These are phyloP conservation scores for Naganishia sp. DNA, from an alignment of 1,284 basidiomycete genomes.

Conservation along the genomic window DNA sequence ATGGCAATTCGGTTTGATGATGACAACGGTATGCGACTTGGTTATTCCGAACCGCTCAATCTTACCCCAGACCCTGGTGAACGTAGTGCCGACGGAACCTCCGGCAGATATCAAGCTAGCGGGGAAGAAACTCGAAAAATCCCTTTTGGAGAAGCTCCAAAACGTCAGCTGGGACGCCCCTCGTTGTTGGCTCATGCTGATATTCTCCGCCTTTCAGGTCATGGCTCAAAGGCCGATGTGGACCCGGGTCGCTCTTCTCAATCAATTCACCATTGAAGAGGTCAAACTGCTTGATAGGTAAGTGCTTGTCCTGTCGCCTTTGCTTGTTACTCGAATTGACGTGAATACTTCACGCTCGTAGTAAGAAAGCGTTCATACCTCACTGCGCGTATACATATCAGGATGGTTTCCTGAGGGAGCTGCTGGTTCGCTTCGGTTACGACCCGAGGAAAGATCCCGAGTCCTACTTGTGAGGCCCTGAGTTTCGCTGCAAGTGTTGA, in stretches of 20 bases:
- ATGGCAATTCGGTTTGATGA: constrained; percentile 70
- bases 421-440: constrained; percentile 80
- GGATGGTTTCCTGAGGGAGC: constrained; percentile 92
- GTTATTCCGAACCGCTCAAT: not conserved
- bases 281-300: constrained; percentile 27
- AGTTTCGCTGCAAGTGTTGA: constrained; percentile 34
- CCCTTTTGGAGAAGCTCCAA: constrained; percentile 63
- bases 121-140: constrained; percentile 62
- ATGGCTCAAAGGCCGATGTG: constrained; percentile 75
- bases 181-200: constrained; percentile 12
- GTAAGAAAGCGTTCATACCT: constrained; percentile 57
- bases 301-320: constrained; percentile 16
- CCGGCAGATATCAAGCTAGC: constrained; percentile 62
- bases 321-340: not conserved
- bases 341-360: constrained; percentile 36
- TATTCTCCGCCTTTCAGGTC: constrained; percentile 38
- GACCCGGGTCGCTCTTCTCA: constrained; percentile 64
- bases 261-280: constrained; percentile 20
- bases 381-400: constrained; percentile 74
- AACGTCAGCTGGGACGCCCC: constrained; percentile 55
- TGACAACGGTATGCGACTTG: constrained; percentile 53
- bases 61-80: constrained; percentile 18
- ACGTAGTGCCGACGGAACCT: constrained; percentile 52
- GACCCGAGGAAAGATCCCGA: constrained; percentile 75
- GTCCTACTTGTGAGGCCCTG: constrained; percentile 65